Base-by-base conservation (phyloP, 2,329 filamentous ascomycete species). In the Chaetomiaceae sp. region DNA sequence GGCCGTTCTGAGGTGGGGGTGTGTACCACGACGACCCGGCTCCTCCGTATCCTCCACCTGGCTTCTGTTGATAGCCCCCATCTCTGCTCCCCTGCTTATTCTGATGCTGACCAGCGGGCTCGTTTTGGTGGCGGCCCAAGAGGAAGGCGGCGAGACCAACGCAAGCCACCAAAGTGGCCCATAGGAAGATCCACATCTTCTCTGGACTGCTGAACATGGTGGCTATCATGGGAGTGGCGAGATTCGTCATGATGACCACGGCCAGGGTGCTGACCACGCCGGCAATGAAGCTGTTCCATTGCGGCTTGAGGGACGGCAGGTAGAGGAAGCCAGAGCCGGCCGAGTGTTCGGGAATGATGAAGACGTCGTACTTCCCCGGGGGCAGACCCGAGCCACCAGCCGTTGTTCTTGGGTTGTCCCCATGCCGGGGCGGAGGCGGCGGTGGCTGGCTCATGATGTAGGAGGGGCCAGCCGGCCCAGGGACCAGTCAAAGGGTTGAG, bases 331-430 rank as follows among this genome's bases (percentile, higher is more conserved):
- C 92, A 0, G 84, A 82, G 47, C 92, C 92, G 6, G 91, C 79
- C 10, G 90, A 92, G 68, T 96, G 90, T 41, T 91, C 89, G 7
- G 92, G 92, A 63, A 97, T 91, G 66, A 96, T 86, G 73, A 96
- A 96, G 65, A 97, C 95, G 73, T 97, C 92, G 70, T 96, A 97
- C 66, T 93, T 95, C 49, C 92, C 91, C 1, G 87, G 78, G 3
- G 92, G 92, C 42, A 96, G 74, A 50, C 87, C 86, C n/a, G 68
- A 65, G 48, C 70, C 68, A 14, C 75, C 68, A 33, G 81, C 76
- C 45, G 81, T 77, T 17, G 80, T 81, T 67, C 85, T 85, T 44
- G 89, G 87, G 59, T 83, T 85, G 64, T 83, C 78, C 69, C 90
- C 89, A 72, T 96, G 90, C 57, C 89, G 89, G 65, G 90, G 90